These are phyloP conservation scores for Hibiscus syriacus DNA, from an alignment of 345 rosid species.

Conservation along the genomic window DNA sequence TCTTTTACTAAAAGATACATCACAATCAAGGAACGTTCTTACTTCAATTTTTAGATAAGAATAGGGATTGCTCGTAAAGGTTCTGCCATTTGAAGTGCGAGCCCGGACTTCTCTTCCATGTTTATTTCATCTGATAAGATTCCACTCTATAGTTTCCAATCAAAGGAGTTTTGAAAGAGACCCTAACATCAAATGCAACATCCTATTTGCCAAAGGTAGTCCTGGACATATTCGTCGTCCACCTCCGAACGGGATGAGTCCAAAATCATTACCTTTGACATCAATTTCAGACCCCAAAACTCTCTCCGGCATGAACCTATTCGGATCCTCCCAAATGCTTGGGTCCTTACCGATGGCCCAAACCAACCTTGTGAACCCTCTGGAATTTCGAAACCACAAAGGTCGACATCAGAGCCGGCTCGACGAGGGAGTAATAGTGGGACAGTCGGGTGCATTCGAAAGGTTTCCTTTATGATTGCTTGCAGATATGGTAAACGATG, in stretches of 20 bases:
- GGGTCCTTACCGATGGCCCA: conserved; percentile 52
- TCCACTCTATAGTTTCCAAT: conserved; percentile 33
- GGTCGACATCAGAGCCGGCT: conserved; percentile 23
- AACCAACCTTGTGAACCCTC: conserved; percentile 32
- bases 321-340: conserved; percentile 27
- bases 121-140: conserved; percentile 17
- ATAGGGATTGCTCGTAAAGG: conserved; percentile 29
- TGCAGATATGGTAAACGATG: conserved; percentile 30
- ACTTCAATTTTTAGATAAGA: too few relatives aligned
- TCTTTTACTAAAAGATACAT: too few relatives aligned
- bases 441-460: conserved; percentile 37
- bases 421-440: conserved; percentile 38
- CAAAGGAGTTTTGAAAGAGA: conserved; percentile 33
- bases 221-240: conserved; percentile 49
- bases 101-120: conserved; percentile 39
- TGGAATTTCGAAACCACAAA: conserved; percentile 30
- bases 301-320: conserved; percentile 35
- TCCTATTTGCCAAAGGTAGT: conserved; percentile 30
- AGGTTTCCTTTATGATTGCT: conserved; percentile 42
- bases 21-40: too few relatives aligned
- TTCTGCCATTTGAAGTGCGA: conserved; percentile 26
- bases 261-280: conserved; percentile 27
- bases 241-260: conserved; percentile 35
- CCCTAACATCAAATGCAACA: conserved; percentile 33
- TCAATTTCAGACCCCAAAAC: conserved; percentile 34